phyloP scores from a whole-genome alignment of 805 yeast genomes.

The Candida alai region DNA sequence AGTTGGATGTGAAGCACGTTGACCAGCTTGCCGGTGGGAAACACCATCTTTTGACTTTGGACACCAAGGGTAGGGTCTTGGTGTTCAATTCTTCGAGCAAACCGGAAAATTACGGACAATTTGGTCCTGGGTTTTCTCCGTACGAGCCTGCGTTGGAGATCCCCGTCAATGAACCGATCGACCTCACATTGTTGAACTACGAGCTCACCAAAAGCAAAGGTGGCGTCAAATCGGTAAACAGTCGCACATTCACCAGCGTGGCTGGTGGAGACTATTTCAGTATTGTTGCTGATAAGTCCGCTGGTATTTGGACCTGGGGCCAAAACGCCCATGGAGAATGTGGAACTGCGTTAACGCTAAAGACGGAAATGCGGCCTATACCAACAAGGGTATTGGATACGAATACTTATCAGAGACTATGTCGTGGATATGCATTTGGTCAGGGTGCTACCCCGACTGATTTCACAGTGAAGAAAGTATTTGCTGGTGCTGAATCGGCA shows the following conservation, averaged over 20 bases:
- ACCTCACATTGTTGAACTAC: constrained; percentile 55
- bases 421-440: constrained; percentile 12
- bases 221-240: constrained; percentile 20
- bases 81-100: constrained; percentile 56
- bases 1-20: constrained; percentile 22
- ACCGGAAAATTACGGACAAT: constrained; percentile 66
- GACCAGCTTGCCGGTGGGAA: constrained; percentile 55
- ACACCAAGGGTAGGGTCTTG: constrained; percentile 57
- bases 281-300: constrained; percentile 62
- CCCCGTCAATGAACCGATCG: constrained; percentile 32
- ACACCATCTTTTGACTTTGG: constrained; percentile 63
- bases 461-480: constrained; percentile 43
- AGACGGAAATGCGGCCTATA: constrained; percentile 63
- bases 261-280: constrained; percentile 77
- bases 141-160: constrained; percentile 38
- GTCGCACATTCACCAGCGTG: constrained; percentile 51
- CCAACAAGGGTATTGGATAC: constrained; percentile 47
- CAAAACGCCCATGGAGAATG: constrained; percentile 81
- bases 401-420: constrained; percentile 13
- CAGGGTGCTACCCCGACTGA: too few relatives aligned
- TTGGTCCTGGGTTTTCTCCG: constrained; percentile 75
- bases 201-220: constrained; percentile 22
- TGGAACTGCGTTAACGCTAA: constrained; percentile 63
- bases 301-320: constrained; percentile 83
- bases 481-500: constrained; percentile 67